Evolutionary conservation across 257 asterid species (phyloP).

Genomic region (Solanum pimpinellifolium): DNA sequence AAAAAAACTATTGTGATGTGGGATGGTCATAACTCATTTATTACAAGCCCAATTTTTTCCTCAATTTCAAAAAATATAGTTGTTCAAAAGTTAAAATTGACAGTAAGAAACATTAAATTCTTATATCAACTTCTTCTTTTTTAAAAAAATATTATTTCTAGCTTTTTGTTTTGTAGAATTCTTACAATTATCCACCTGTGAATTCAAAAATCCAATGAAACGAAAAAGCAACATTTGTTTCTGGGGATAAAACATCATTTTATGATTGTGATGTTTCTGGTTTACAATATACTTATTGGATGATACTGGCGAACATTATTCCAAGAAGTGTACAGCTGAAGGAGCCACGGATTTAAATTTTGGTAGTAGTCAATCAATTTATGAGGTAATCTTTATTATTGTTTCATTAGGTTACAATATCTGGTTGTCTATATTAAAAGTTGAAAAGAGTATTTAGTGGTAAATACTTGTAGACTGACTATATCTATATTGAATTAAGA

Average conservation of each 20-base stretch:
- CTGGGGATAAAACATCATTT: conserved; percentile 37
- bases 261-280: conserved; percentile 26
- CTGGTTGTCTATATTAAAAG: neutral
- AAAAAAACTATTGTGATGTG: conserved; percentile 15
- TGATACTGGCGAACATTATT: conserved; percentile 33
- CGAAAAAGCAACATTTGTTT: conserved; percentile 30
- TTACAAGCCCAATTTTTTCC: conserved; percentile 20
- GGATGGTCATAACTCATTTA: conserved; percentile 10
- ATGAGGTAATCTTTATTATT: conserved; percentile 22
- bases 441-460: neutral
- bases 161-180: conserved; percentile 12
- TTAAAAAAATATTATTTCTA: too few relatives aligned
- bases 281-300: conserved; percentile 43
- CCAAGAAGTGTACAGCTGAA: conserved; percentile 25
- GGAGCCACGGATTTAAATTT: conserved; percentile 50
- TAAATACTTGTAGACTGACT: neutral
- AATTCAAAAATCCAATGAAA: neutral
- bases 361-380: conserved; percentile 39
- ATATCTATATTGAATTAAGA: neutral
- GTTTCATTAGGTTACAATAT: neutral
- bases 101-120: neutral
- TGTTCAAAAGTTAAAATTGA: neutral
- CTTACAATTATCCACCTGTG: conserved; percentile 30
- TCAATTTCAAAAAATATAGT: conserved; percentile 26
- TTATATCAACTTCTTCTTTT: neutral